phyloP scores from a whole-genome alignment of 108 stramenopile species.

The Discostella stelligeroides region DNA sequence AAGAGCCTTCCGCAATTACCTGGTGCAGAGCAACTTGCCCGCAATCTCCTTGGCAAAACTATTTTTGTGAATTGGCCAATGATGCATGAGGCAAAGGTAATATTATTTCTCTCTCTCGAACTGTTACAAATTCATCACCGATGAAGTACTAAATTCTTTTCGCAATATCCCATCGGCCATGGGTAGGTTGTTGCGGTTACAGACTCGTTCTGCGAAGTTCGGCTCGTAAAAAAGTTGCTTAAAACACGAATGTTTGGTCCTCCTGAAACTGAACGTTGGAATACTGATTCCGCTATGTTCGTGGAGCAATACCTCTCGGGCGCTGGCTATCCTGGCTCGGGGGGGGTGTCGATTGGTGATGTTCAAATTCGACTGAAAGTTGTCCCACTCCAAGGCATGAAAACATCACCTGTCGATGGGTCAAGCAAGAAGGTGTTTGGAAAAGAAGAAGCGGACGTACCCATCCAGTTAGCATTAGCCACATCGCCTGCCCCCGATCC shows the following conservation, averaged over 20 bases:
- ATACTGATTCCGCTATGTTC: constrained; percentile 61
- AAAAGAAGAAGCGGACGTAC: constrained; percentile 92
- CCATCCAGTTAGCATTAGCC: constrained; percentile 93
- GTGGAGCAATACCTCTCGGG: constrained; percentile 79
- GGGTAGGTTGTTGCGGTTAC: constrained; percentile 84
- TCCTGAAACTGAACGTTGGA: constrained; percentile 65
- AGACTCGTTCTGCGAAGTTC: constrained; percentile 70
- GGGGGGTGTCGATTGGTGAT: constrained; percentile 89
- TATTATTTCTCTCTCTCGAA: background rate
- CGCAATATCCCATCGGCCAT: background rate
- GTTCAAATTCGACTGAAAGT: constrained; percentile 85
- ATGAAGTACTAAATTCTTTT: background rate
- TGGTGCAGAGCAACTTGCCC: constrained; percentile 65
- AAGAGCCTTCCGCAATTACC: constrained; percentile 75
- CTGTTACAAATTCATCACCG: background rate
- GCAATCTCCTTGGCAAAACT: constrained; percentile 77
- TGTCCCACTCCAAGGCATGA: constrained; percentile 93
- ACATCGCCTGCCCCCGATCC: constrained; percentile 93
- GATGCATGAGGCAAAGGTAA: constrained; percentile 94
- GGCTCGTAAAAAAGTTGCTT: constrained; percentile 51
- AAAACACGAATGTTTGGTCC: constrained; percentile 48
- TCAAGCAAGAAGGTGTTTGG: constrained; percentile 91
- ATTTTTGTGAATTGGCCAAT: constrained; percentile 97
- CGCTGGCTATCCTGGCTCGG: constrained; percentile 76
- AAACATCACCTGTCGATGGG: constrained; percentile 84